Evolutionary conservation across 2,329 filamentous ascomycete species (phyloP).

Genomic region (Aspergillus pseudoglaucus): DNA sequence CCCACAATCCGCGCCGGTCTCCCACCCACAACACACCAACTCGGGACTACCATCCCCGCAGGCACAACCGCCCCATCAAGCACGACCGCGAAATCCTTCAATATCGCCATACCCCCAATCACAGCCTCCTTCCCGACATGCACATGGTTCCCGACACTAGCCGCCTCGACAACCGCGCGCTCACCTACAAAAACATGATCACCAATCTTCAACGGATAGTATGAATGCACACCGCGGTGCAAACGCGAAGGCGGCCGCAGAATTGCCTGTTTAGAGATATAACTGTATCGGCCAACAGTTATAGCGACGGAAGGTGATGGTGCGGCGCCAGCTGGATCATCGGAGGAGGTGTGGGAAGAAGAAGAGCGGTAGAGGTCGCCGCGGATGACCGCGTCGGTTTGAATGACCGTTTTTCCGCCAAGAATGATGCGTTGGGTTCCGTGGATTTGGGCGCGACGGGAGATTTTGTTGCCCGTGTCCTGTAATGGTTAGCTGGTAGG

Average conservation of each 20-base stretch:
- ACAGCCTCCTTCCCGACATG: slow-evolving; percentile 72
- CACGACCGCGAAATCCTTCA: slow-evolving; percentile 89
- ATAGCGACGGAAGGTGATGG: slow-evolving; percentile 50
- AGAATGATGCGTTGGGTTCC: slow-evolving; percentile 98
- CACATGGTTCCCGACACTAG: slow-evolving; percentile 76
- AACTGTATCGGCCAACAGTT: slow-evolving; percentile 84
- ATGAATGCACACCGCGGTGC: slow-evolving; percentile 57
- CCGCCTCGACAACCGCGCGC: slow-evolving; percentile 70
- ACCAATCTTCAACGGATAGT: slow-evolving; percentile 85
- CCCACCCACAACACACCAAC: slow-evolving; percentile 85
- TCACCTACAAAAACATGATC: slow-evolving; percentile 89
- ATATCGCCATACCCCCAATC: slow-evolving; percentile 78
- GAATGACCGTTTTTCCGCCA: slow-evolving; percentile 90
- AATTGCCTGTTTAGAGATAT: slow-evolving; percentile 70
- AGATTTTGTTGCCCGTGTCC: slow-evolving; percentile 99
- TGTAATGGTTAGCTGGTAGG: slow-evolving; percentile 30
- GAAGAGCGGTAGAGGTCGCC: slow-evolving; percentile 67
- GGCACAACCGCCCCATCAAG: slow-evolving; percentile 79
- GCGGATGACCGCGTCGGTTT: slow-evolving; percentile 88
- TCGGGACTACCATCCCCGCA: slow-evolving; percentile 83
- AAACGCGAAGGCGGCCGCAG: slow-evolving; percentile 77
- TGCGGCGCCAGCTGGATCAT: slow-evolving; percentile 30
- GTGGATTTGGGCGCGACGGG: slow-evolving; percentile 81
- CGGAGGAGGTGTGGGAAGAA: slow-evolving; percentile 17
- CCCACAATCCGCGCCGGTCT: slow-evolving; percentile 72